Conservation (phyloP, 2,329 filamentous ascomycete genomes). For the Penicillium sp. region DNA sequence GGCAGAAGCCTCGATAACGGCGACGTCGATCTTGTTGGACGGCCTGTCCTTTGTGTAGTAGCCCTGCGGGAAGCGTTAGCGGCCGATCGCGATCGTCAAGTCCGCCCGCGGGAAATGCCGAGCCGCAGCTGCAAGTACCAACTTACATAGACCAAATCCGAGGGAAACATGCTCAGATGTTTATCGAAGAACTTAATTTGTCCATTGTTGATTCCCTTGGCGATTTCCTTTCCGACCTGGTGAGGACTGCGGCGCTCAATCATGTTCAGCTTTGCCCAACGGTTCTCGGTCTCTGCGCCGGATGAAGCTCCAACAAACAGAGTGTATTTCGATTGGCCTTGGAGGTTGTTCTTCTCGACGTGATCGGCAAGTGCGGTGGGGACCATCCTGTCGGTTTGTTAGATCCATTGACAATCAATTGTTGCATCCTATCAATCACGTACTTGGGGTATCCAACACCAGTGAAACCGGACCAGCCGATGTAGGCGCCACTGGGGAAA, state of each 20-base stretch:
- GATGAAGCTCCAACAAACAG: constrained; percentile 89
- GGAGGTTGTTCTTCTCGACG: constrained; percentile 80
- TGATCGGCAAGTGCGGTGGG: constrained; percentile 83
- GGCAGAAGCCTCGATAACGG: constrained; percentile 80
- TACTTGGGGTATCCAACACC: constrained; percentile 88
- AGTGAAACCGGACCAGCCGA: constrained; percentile 90
- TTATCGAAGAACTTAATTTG: constrained; percentile 93
- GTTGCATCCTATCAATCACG: constrained; percentile 26
- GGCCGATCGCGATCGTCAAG: constrained; percentile 1
- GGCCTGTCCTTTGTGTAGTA: constrained; percentile 81
- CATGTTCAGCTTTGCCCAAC: constrained; percentile 89
- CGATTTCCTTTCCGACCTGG: constrained; percentile 86
- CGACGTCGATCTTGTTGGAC: constrained; percentile 74
- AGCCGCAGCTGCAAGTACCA: background rate
- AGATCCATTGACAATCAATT: background rate
- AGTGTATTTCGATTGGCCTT: constrained; percentile 81
- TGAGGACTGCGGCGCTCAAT: constrained; percentile 82
- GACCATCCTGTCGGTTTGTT: constrained; percentile 61
- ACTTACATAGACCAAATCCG: constrained; percentile 75
- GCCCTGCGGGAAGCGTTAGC: constrained; percentile 49
- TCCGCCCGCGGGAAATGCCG: constrained; percentile 7
- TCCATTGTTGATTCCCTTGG: constrained; percentile 86
- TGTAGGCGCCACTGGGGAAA: constrained; percentile 82
- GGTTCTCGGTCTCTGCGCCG: constrained; percentile 85
- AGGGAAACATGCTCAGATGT: constrained; percentile 88